A percentile compares a stretch with the other conserved stretches of the same genome.
These are phyloP conservation scores for Musa itinerans DNA, from an alignment of 176 grass and related monocot genomes.

Conservation along the genomic window DNA sequence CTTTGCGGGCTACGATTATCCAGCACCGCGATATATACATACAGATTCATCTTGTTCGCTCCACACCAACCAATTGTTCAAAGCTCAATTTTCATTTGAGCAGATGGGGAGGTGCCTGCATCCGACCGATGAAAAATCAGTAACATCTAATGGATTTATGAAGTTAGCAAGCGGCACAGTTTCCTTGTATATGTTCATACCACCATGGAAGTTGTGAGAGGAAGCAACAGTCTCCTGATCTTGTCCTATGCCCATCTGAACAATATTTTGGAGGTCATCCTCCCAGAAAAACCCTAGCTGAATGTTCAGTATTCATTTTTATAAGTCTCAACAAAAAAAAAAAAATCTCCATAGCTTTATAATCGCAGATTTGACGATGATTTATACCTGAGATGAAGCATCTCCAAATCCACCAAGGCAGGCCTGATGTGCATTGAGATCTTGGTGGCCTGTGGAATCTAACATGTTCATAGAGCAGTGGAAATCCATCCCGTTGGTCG, in stretches of 20 bases:
- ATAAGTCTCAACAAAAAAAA: no score
- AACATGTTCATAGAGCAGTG: slow-evolving; percentile 53
- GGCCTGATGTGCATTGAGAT: slow-evolving; percentile 31
- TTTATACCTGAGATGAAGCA: slow-evolving; percentile 60
- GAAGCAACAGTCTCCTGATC: slow-evolving; percentile 61
- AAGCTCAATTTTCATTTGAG: slow-evolving; percentile 95
- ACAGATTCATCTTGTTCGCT: slow-evolving; percentile 43
- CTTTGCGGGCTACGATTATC: slow-evolving; percentile 29
- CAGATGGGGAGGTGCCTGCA: slow-evolving; percentile 61
- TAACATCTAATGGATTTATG: not conserved
- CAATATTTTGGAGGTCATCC: slow-evolving; percentile 73
- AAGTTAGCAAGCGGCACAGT: not conserved
- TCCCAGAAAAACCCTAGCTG: slow-evolving; percentile 81
- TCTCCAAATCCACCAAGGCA: slow-evolving; percentile 50
- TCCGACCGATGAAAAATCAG: slow-evolving; percentile 9
- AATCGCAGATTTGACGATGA: not conserved
- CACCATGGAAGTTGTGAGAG: slow-evolving; percentile 64
- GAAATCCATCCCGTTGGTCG: slow-evolving; percentile 38
- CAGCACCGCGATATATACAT: slow-evolving; percentile 38
- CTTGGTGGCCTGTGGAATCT: slow-evolving; percentile 27
- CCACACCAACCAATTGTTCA: slow-evolving; percentile 26
- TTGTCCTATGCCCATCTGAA: slow-evolving; percentile 86
- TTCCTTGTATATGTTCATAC: not conserved
- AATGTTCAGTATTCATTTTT: not conserved
- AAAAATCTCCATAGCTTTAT: no score